Conservation (phyloP, 768 basidiomycete species). For the Suillus cothurnatus region DNA sequence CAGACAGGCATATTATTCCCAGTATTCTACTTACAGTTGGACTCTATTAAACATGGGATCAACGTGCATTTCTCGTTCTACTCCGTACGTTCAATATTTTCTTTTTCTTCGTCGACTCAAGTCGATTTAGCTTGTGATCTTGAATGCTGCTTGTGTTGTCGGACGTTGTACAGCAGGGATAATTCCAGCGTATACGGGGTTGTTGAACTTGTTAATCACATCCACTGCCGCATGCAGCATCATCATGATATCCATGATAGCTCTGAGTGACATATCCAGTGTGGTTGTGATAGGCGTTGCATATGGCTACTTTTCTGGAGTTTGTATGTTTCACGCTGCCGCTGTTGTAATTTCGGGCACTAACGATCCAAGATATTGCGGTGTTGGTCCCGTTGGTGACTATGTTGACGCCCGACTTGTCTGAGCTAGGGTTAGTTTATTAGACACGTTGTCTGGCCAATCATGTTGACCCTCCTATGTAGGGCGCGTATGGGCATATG, state of each 20-base stretch:
- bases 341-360: background rate
- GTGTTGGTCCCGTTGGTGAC: slow-evolving; percentile 47
- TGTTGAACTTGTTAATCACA: slow-evolving; percentile 45
- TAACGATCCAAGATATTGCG: slow-evolving; percentile 33
- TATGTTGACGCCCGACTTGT: slow-evolving; percentile 44
- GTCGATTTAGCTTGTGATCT: slow-evolving; percentile 45
- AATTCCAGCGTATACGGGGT: slow-evolving; percentile 42
- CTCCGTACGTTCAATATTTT: slow-evolving; percentile 36
- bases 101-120: background rate
- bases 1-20: slow-evolving; percentile 48
- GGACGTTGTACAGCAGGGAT: slow-evolving; percentile 48
- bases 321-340: slow-evolving; percentile 31
- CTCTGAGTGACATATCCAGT: slow-evolving; percentile 38
- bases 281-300: slow-evolving; percentile 45
- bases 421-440: slow-evolving; percentile 51
- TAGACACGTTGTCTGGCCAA: too few species aligned
- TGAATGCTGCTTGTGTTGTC: slow-evolving; percentile 51
- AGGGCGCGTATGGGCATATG: slow-evolving; percentile 48
- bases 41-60: slow-evolving; percentile 52
- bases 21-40: slow-evolving; percentile 60
- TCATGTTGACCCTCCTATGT: background rate
- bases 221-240: slow-evolving; percentile 34
- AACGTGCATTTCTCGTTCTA: slow-evolving; percentile 53
- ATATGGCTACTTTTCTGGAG: slow-evolving; percentile 53
- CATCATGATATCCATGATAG: slow-evolving; percentile 48